These are phyloP conservation scores for Friedmanniomyces endolithicus DNA, from an alignment of 495 filamentous ascomycete species.

Conservation along the genomic window DNA sequence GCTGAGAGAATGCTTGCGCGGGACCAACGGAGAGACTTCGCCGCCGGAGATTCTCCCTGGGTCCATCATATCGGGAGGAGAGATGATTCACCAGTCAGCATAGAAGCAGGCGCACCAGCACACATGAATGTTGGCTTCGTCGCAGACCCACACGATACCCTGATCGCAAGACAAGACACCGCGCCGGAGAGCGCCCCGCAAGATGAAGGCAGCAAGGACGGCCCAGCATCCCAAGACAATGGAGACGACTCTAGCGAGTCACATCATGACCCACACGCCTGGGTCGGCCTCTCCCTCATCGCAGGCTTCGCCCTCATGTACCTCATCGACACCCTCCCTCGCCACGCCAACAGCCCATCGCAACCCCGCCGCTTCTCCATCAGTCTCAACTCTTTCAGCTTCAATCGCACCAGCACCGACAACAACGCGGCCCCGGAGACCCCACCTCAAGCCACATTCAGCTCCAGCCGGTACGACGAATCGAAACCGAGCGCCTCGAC, in stretches of 20 bases:
- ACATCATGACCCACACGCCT: conserved; percentile 48
- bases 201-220: not conserved
- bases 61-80: not conserved
- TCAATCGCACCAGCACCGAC: conserved; percentile 27
- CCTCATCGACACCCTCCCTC: conserved; percentile 78
- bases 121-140: too few species aligned
- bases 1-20: not conserved
- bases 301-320: conserved; percentile 95
- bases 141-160: not conserved
- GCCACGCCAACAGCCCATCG: conserved; percentile 48
- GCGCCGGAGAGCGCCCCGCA: conserved; percentile 18
- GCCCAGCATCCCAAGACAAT: conserved; percentile 11
- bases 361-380: conserved; percentile 54
- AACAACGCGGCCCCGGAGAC: conserved; percentile 33
- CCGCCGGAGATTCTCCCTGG: not conserved
- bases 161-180: not conserved
- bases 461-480: conserved; percentile 25
- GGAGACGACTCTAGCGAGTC: conserved; percentile 7
- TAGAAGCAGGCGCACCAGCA: not conserved
- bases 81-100: not conserved
- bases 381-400: conserved; percentile 61
- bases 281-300: conserved; percentile 75
- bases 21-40: not conserved
- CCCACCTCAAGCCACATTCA: conserved; percentile 31
- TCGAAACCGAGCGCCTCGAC: conserved; percentile 41